Conservation (phyloP, 2,329 filamentous ascomycete species). For the Claviceps paspali region DNA sequence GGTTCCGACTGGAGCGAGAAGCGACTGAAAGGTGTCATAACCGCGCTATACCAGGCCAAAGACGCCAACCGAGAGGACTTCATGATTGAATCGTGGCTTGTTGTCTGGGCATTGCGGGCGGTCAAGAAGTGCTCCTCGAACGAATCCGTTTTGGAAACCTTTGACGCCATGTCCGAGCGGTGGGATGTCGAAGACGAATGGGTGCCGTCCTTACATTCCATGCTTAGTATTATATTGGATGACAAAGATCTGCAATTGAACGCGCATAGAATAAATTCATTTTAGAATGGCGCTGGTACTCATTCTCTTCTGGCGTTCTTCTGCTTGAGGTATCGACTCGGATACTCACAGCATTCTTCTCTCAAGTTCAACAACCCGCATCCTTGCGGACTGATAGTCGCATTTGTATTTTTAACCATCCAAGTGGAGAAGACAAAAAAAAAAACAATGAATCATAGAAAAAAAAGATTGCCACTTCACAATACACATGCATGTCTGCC, state of each 20-base stretch:
- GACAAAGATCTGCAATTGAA: slow-evolving; percentile 18
- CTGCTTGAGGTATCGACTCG: too few relatives aligned
- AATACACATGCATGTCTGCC: too few relatives aligned
- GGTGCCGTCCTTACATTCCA: slow-evolving; percentile 30
- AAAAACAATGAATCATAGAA: too few relatives aligned
- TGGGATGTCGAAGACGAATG: slow-evolving; percentile 30
- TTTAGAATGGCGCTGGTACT: background rate
- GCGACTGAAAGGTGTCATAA: slow-evolving; percentile 54
- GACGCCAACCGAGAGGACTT: slow-evolving; percentile 31
- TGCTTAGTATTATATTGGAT: slow-evolving; percentile 27
- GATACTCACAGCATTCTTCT: too few relatives aligned
- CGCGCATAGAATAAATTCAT: too few relatives aligned
- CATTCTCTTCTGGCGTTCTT: too few relatives aligned
- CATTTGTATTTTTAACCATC: too few relatives aligned
- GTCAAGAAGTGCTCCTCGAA: slow-evolving; percentile 44
- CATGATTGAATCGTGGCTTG: slow-evolving; percentile 44
- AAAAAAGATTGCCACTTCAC: too few relatives aligned
- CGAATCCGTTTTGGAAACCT: slow-evolving; percentile 38
- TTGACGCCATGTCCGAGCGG: slow-evolving; percentile 29
- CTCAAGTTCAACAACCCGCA: too few relatives aligned
- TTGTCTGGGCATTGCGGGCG: slow-evolving; percentile 44
- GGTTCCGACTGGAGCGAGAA: slow-evolving; percentile 56
- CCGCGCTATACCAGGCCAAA: slow-evolving; percentile 42
- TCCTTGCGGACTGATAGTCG: too few relatives aligned
- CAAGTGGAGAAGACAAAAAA: too few relatives aligned